Evolutionary conservation across 441 rosid species (phyloP), one percentile per base, ranked within the genome.

Genomic region (Erodium texanum): DNA sequence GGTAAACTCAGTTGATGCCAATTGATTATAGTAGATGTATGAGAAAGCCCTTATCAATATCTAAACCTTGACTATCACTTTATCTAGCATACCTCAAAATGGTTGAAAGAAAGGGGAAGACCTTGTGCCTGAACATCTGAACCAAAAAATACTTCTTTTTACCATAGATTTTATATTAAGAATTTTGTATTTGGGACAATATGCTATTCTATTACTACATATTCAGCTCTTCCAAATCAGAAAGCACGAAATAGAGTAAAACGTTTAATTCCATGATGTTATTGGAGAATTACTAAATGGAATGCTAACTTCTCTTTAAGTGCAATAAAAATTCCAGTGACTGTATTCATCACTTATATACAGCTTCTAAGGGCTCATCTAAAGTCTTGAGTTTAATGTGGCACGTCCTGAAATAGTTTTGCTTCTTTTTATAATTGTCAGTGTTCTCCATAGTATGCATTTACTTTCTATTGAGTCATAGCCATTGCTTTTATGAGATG

Each of bases 1-100:
- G 99, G 98, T 92, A 43, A 43, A 19, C 23, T 50, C 12, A 16
- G 15, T 11, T 61, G 62, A 18, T 38, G 6, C 41, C 45, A 62
- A 19, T n/a, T 43, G 24, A 15, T 52, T 32, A 67, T 67, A 5
- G 22, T 54, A 54, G 61, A 54, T 18, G 16, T 52, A 54, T 54
- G 23, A 52, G 2, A 7, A 52, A 3, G 9, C 59, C 20, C 22
- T 52, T 52, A n/a, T 7, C 22, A 52, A 7, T 6, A n/a, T n/a
- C 59, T 16, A 52, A 19, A 52, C 22, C 59, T n/a, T 52, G 20
- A 52, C 20, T 12, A 52, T 52, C 20, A 52, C 59, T 52, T 52
- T 52, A 52, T 16, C 7, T 52, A 52, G 59, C 59, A 52, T 9
- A 19, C 23, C 59, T 52, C 20, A 52, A 52, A 52, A 52, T 16